Evolutionary conservation across 2,329 filamentous ascomycete species (phyloP), one percentile per base, ranked within the genome.

Genomic region (Neonectria ditissima): DNA sequence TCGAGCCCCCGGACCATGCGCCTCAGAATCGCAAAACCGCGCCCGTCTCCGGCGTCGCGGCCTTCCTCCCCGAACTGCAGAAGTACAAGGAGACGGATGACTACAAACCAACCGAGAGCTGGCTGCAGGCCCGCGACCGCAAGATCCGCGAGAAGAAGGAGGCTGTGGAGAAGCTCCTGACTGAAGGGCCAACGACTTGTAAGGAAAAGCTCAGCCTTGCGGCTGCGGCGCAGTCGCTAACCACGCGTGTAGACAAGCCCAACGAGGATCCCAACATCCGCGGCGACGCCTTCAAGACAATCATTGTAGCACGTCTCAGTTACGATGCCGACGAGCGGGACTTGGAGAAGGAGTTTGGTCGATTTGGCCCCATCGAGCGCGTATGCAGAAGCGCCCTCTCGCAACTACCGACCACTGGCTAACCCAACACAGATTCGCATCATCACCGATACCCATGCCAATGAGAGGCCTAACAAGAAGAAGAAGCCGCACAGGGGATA

Each of bases 281-380:
- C 68, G 95, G 96, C 60, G 94, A 98, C 81, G 91, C 95, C 2
- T 97, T 96, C 84, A 97, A 93, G 81, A 99, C 96, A 14, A 84
- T 99, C 54, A 97, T 99, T 74, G 92, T 98, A 58, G 91, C 93
- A 56, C 91, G 96, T 58, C 85, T 99, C 52, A 94, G 91, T 75
- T 99, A 97, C 77, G 92, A 96, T 63, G 91, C 92, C 50, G 94
- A 92, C 68, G 92, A 95, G 74, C 89, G 94, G 73, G 96, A 99
- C 76, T 84, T 99, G 44, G 94, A 97, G 81, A 88, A 92, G 73
- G 95, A 97, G 77, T 99, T 99, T 80, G 91, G 92, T 24, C 91
- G 95, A 60, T 97, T 94, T 77, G 96, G 96, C 24, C 92, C 94
- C 4, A 97, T 99, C 78, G 96, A 98, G 80, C 89, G 94, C 77